phyloP scores from a whole-genome alignment of 352 stramenopile genomes.

The Globisporangium solare region DNA sequence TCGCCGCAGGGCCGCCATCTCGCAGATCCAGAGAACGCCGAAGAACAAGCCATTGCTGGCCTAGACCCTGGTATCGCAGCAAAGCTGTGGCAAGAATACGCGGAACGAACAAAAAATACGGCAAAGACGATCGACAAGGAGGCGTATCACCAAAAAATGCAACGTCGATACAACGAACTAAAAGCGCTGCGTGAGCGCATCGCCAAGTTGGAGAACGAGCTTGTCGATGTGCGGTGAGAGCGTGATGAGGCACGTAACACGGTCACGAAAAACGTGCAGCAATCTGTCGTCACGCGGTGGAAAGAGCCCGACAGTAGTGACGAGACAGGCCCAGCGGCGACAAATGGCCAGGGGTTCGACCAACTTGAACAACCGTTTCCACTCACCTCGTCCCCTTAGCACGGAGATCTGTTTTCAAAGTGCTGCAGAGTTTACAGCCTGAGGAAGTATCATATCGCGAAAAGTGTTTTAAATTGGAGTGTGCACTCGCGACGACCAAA shows the following conservation, averaged over 20 bases:
- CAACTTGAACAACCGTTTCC: background rate
- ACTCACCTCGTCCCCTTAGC: background rate
- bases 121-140: conserved; percentile 41
- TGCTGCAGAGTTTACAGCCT: conserved; percentile 12
- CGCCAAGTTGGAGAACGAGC: conserved; percentile 35
- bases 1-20: background rate
- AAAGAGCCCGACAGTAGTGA: conserved; percentile 11
- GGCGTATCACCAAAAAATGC: conserved; percentile 69
- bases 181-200: conserved; percentile 50
- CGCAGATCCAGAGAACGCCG: background rate
- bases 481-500: conserved; percentile 39
- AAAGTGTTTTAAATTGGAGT: conserved; percentile 53
- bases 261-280: conserved; percentile 9
- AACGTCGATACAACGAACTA: conserved; percentile 61
- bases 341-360: background rate
- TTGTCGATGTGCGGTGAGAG: conserved; percentile 28
- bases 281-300: conserved; percentile 1
- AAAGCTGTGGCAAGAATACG: conserved; percentile 61
- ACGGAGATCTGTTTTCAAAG: conserved; percentile 1
- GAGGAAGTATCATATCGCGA: conserved; percentile 44
- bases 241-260: conserved; percentile 28
- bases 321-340: background rate
- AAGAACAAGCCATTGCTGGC: background rate
- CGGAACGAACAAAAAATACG: conserved; percentile 36
- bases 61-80: conserved; percentile 43